Conservation (phyloP, 345 rosid species). For the Gossypium bickii region DNA sequence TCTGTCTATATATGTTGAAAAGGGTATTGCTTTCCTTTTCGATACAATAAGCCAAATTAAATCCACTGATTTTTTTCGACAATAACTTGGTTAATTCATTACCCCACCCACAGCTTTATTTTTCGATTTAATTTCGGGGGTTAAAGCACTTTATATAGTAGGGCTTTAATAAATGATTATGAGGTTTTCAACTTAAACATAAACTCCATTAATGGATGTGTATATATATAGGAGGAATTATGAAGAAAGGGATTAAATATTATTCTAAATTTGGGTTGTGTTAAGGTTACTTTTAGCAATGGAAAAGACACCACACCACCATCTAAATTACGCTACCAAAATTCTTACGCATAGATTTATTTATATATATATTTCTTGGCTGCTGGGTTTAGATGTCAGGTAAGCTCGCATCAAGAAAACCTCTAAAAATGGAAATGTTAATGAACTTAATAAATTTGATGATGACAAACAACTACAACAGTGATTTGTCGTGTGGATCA, state of each 20-base stretch:
- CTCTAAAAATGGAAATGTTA: not conserved
- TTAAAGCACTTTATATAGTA: constrained; percentile 13
- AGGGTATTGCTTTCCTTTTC: constrained; percentile 22
- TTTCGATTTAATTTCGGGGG: not conserved
- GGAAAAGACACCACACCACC: constrained; percentile 10
- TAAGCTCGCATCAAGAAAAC: not conserved
- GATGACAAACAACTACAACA: constrained; percentile 5
- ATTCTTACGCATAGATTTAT: constrained; percentile 9
- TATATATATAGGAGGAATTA: not conserved
- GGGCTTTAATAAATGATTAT: constrained; percentile 7
- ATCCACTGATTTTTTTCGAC: constrained; percentile 15
- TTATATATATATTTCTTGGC: not conserved
- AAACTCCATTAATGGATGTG: not conserved
- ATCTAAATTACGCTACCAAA: constrained; percentile 14
- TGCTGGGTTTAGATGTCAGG: not conserved
- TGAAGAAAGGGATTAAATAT: not conserved
- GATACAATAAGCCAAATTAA: constrained; percentile 23
- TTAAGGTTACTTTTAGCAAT: constrained; percentile 13
- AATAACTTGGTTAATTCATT: constrained; percentile 22
- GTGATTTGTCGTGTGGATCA: not conserved
- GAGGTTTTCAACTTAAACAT: not conserved
- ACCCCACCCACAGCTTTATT: constrained; percentile 20
- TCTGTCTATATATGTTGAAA: constrained; percentile 23
- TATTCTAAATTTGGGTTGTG: constrained; percentile 3
- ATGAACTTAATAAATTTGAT: constrained; percentile 2